Conservation (phyloP, 495 filamentous ascomycete genomes). For the Penicillium samsonianum region DNA sequence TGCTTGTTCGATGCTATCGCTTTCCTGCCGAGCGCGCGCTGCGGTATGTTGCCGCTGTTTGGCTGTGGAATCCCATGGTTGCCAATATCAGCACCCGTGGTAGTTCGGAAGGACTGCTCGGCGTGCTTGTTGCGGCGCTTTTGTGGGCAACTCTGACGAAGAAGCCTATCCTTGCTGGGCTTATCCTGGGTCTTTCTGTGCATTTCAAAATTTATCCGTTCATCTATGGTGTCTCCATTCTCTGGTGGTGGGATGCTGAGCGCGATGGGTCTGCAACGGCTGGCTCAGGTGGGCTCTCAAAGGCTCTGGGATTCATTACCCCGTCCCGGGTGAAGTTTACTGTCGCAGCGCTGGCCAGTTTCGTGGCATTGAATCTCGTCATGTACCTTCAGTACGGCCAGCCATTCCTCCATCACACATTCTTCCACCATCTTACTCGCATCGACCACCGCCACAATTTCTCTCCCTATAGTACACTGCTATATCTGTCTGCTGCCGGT, state of each 20-base stretch:
- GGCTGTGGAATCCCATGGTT: constrained; percentile 97
- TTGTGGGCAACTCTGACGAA: constrained; percentile 73
- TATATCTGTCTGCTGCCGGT: constrained; percentile 77
- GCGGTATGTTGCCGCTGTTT: constrained; percentile 72
- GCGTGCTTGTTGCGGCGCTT: constrained; percentile 76
- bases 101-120: constrained; percentile 87
- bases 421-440: constrained; percentile 86
- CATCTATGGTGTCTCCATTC: constrained; percentile 82
- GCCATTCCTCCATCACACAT: constrained; percentile 85
- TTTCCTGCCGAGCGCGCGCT: constrained; percentile 58
- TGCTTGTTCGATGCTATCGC: constrained; percentile 49
- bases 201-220: constrained; percentile 99
- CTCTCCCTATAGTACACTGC: constrained; percentile 88
- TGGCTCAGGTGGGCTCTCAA: constrained; percentile 13
- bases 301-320: constrained; percentile 59
- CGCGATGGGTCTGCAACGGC: constrained; percentile 22
- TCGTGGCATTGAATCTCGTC: constrained; percentile 64
- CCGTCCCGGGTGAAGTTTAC: constrained; percentile 60
- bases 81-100: constrained; percentile 93
- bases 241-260: constrained; percentile 81
- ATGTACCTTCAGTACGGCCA: constrained; percentile 77
- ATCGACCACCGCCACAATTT: constrained; percentile 99
- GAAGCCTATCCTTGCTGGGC: constrained; percentile 64
- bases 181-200: constrained; percentile 78
- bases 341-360: constrained; percentile 66